A percentile compares a stretch with the other conserved stretches of the same genome.
Conservation (phyloP, 139 green algal species). For the Coelastrella sp. region DNA sequence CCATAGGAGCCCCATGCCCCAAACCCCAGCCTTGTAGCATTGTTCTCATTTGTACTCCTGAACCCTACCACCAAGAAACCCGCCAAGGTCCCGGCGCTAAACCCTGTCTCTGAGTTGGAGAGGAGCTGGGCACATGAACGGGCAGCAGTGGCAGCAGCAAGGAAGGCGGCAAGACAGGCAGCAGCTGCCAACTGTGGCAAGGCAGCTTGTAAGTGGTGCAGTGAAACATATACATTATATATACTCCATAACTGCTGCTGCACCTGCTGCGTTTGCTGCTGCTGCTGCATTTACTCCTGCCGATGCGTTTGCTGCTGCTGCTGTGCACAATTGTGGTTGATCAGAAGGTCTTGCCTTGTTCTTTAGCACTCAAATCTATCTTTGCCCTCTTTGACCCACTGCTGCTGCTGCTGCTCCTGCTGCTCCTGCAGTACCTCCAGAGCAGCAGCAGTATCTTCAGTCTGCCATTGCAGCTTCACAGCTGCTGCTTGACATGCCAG, state of each 20-base stretch:
- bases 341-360: no score
- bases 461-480: conserved; percentile 46
- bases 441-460: conserved; percentile 40
- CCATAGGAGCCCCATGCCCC: conserved; percentile 24
- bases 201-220: not conserved
- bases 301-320: not conserved
- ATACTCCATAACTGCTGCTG: not conserved
- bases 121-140: conserved; percentile 58
- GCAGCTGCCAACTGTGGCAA: not conserved
- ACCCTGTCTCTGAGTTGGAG: conserved; percentile 56
- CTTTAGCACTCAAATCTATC: no score
- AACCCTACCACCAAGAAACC: conserved; percentile 65
- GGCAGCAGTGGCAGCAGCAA: conserved; percentile 58
- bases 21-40: conserved; percentile 61
- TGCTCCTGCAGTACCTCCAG: conserved; percentile 22
- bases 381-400: not conserved
- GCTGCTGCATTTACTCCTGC: not conserved
- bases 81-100: conserved; percentile 67
- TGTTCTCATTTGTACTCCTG: conserved; percentile 87
- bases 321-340: not conserved
- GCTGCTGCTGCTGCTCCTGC: not conserved
- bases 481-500: conserved; percentile 63
- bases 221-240: no score
- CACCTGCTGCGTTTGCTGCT: not conserved
- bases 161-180: conserved; percentile 48